Conservation (phyloP, 1,284 basidiomycete genomes). For the Ceratobasidium theobromae region DNA sequence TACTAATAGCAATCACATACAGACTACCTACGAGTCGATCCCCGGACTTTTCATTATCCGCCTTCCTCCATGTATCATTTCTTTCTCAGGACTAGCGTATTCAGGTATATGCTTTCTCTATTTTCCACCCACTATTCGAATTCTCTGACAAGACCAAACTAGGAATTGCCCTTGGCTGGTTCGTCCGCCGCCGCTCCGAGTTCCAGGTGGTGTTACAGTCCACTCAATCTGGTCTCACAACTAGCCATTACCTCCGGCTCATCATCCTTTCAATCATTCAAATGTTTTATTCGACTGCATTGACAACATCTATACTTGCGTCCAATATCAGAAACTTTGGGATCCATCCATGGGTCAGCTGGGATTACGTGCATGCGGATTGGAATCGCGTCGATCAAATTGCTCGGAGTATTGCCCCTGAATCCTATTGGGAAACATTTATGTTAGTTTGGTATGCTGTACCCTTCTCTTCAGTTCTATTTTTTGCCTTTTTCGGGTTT, state of each 20-base stretch:
- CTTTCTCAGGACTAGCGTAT: slow-evolving; percentile 38
- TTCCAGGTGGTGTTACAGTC: slow-evolving; percentile 42
- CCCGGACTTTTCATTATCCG: slow-evolving; percentile 57
- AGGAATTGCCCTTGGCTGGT: slow-evolving; percentile 44
- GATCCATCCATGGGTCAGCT: slow-evolving; percentile 41
- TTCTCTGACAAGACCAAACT: slow-evolving; percentile 40
- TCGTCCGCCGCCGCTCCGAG: slow-evolving; percentile 42
- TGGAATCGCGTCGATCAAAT: slow-evolving; percentile 39
- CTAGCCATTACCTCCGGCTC: slow-evolving; percentile 56
- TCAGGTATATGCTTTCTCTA: slow-evolving; percentile 40
- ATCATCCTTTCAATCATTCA: slow-evolving; percentile 54
- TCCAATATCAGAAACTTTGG: slow-evolving; percentile 19
- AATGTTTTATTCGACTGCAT: slow-evolving; percentile 41
- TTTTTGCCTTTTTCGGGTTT: slow-evolving; percentile 47
- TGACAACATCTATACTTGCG: slow-evolving; percentile 37
- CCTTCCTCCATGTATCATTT: slow-evolving; percentile 57
- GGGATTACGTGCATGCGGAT: slow-evolving; percentile 42
- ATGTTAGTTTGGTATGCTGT: slow-evolving; percentile 37
- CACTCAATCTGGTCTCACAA: slow-evolving; percentile 46
- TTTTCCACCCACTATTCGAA: not conserved
- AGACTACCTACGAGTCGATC: slow-evolving; percentile 55
- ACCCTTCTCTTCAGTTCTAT: slow-evolving; percentile 41
- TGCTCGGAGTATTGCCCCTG: slow-evolving; percentile 25
- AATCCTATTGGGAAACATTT: not conserved
- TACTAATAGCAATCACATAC: not conserved